Base-by-base conservation (phyloP, 768 basidiomycete genomes). In the Cubamyces lactineus region DNA sequence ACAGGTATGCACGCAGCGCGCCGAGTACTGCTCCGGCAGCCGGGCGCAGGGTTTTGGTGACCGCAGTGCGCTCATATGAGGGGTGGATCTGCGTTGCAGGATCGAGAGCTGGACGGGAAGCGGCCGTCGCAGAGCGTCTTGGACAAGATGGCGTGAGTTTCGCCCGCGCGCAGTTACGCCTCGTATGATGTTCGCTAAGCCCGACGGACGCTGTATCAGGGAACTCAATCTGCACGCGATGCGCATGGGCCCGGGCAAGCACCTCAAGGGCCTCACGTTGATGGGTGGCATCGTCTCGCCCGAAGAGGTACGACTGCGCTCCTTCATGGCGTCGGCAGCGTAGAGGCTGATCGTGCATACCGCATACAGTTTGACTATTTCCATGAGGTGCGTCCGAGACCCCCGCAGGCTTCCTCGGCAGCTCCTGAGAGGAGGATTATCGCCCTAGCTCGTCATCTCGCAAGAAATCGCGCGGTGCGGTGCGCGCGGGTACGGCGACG, bases 231-330 rank as follows among this genome's bases (percentile, higher is more conserved):
- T 98, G 21, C 90, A 93, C 72, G 91, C 92, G 9, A 96, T 97
- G 93, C 83, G 94, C n/a, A 82, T 96, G 78, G 96, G 96, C 6
- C 96, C 96, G 1, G 92, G 91, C 19, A 92, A 89, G 69, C 93
- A 95, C 67, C 76, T 96, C 53, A 80, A 92, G 71, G 95, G 96
- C 1, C 79, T 81, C n/a, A 81, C 77, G 16, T 79, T 96, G 9
- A 87, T 92, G 80, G 80, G 80, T 62, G 93, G 90, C 3, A 69
- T 89, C 24, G 88, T 94, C 38, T 84, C 84, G 62, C 89, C 91
- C 0, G 91, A 93, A 72, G 82, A 89, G 72, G 73, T 73, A 30
- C n/a, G 70, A 45, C 13, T 17, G 12, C 24, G 30, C 11, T 26
- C 12, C 23, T n/a, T 17, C 13, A 12, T 4, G 21, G 26, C 38